A percentile compares a stretch with the other conserved stretches of the same genome.
phyloP scores from a whole-genome alignment of 345 rosid species.

The Aquilaria yunnanensis region DNA sequence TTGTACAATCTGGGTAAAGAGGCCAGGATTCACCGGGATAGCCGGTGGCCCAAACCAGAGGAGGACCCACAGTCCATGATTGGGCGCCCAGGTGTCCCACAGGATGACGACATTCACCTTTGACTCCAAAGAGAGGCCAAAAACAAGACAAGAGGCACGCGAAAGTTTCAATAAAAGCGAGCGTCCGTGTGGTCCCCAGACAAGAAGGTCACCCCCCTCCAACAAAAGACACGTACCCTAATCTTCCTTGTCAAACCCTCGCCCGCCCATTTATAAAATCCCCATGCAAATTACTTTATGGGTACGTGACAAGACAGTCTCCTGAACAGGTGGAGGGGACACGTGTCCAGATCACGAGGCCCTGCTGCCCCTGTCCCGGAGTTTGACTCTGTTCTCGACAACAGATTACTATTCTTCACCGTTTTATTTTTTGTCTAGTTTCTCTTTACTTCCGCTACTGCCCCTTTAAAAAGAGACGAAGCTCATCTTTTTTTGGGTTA shows the following conservation, averaged over 20 bases:
- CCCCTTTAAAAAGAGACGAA: too few species aligned
- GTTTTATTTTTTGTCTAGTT: too few species aligned
- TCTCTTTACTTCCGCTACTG: too few species aligned
- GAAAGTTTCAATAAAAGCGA: slow-evolving; percentile 24
- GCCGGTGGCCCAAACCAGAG: neutral
- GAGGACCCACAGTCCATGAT: slow-evolving; percentile 19
- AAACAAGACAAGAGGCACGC: slow-evolving; percentile 33
- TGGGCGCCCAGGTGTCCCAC: slow-evolving; percentile 30
- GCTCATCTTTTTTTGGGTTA: too few species aligned
- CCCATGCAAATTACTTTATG: slow-evolving; percentile 29
- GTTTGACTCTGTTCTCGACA: slow-evolving; percentile 9
- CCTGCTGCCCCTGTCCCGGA: slow-evolving; percentile 17
- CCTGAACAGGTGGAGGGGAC: slow-evolving; percentile 30
- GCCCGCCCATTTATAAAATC: slow-evolving; percentile 16
- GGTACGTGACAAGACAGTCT: slow-evolving; percentile 17
- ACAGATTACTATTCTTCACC: too few species aligned
- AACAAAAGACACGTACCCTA: slow-evolving; percentile 16
- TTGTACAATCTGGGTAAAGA: too few species aligned
- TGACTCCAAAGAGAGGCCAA: slow-evolving; percentile 15
- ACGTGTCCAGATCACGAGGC: slow-evolving; percentile 15
- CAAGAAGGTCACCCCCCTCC: neutral
- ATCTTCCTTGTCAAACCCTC: slow-evolving; percentile 19
- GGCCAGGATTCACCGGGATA: too few species aligned
- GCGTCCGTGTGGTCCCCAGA: slow-evolving; percentile 8
- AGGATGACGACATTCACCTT: slow-evolving; percentile 13